phyloP scores from a whole-genome alignment of 192 early-diverging fungal species.

The Rhizoclosmatium globosum region DNA sequence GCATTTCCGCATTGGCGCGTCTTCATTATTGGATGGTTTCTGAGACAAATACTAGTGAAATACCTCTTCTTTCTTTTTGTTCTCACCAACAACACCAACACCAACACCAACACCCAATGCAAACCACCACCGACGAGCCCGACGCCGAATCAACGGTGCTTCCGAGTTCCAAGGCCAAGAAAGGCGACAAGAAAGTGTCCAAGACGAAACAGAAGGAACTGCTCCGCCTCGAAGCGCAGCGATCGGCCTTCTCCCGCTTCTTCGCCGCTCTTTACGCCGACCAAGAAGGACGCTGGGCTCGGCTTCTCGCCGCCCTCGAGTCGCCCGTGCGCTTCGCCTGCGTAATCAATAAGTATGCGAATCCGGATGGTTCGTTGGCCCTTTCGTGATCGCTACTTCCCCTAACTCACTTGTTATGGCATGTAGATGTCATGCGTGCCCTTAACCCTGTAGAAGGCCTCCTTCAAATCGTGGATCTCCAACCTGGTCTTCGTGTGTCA shows the following conservation, averaged over 20 bases:
- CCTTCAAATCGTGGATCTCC: no score
- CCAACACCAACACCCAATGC: no score
- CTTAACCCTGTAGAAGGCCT: no score
- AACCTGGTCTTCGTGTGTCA: no score
- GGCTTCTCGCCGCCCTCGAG: slow-evolving; percentile 31
- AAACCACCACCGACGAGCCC: no score
- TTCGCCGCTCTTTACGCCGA: slow-evolving; percentile 18
- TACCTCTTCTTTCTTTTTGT: no score
- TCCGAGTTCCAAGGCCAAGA: neutral
- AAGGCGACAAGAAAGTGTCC: slow-evolving; percentile 10
- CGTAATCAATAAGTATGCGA: slow-evolving; percentile 29
- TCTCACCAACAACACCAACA: no score
- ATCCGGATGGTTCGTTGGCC: neutral
- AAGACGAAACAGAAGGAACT: slow-evolving; percentile 22
- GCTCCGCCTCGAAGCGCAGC: slow-evolving; percentile 22
- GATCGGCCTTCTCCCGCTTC: slow-evolving; percentile 24
- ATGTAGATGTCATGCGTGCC: no score
- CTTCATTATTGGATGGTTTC: slow-evolving; percentile 13
- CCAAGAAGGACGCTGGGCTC: slow-evolving; percentile 23
- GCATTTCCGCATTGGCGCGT: slow-evolving; percentile 13
- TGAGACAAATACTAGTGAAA: no score
- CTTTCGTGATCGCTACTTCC: neutral
- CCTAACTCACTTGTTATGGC: no score
- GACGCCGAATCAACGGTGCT: no score
- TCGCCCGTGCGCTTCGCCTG: slow-evolving; percentile 29